Evolutionary conservation across 2,329 filamentous ascomycete genomes (phyloP).

Genomic region (Lasiodiplodia sp.): DNA sequence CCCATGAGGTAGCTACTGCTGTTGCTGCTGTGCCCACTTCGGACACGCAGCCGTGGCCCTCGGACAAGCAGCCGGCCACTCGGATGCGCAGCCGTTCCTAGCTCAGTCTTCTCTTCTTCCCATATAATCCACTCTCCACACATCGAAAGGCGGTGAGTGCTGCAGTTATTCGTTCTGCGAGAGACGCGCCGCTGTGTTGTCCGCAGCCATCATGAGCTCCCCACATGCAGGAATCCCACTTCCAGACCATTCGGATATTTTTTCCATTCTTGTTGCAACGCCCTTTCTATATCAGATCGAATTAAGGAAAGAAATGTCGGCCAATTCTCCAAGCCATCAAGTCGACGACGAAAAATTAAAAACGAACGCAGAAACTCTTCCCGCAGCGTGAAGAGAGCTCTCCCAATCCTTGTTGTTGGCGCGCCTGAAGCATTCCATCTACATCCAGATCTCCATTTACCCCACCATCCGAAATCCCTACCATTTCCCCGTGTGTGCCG

Average conservation of each 20-base stretch:
- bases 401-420: too few relatives aligned
- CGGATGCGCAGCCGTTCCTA: too few relatives aligned
- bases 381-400: too few relatives aligned
- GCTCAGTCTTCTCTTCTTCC: neutral
- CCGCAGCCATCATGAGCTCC: neutral
- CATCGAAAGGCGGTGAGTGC: constrained; percentile 8
- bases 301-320: constrained; percentile 5
- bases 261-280: neutral
- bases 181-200: neutral
- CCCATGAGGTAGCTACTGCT: neutral
- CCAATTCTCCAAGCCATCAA: neutral
- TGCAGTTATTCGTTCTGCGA: neutral
- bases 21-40: too few relatives aligned
- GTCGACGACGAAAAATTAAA: too few relatives aligned
- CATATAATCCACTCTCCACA: neutral
- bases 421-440: too few relatives aligned
- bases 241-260: constrained; percentile 10
- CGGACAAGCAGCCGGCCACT: too few relatives aligned
- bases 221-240: constrained; percentile 11
- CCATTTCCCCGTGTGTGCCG: too few relatives aligned
- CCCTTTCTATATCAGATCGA: neutral
- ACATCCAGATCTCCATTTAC: too few relatives aligned
- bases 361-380: too few relatives aligned
- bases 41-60: too few relatives aligned
- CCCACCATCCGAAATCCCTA: too few relatives aligned